Evolutionary conservation across 371 early-diverging fungal genomes (phyloP), one percentile per base, ranked within the genome.

Genomic region (Rhizopus sp.): DNA sequence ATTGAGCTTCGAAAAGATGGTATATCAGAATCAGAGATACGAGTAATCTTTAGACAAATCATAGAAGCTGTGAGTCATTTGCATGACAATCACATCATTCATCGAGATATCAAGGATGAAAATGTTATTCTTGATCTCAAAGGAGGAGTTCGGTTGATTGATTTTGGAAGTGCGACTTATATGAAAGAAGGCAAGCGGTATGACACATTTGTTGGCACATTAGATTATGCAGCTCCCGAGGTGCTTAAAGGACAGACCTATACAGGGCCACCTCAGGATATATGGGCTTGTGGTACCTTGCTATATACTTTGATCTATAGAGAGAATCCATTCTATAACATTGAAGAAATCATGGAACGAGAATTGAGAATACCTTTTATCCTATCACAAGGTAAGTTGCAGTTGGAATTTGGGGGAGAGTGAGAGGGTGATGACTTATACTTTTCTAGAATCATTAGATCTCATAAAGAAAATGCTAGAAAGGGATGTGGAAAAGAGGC

Each of bases 241-340:
- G 73, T 88, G 0, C 47, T 88, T 31, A 65, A 68, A n/a, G 88
- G 88, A 40, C 67, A 81, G 40, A 67, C 71, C 50, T 89, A 89
- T 57, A 73, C 81, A 16, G 88, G 88, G 0, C 77, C 72, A 53
- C 88, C 86, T 34, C 90, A 88, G 58, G 93, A 93, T 66, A 82
- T 88, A 39, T 93, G 93, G 90, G 85, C 91, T 5, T 68, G 90
- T 13, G 92, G 92, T 0, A 79, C 91, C 39, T 72, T 93, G 30
- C 62, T 93, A 31, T 93, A 88, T 66, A 90, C 90, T 4, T 72
- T 93, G 58, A 75, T 88, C 30, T 87, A 81, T 53, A 80, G 83
- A 45, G 82, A 66, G 57, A 61, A 54, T 38, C 63, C 63, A 0
- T 63, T 63, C 44, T 63, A 63, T 34, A 63, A 63, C 42, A 57